Conservation (phyloP, 1,139 yeast genomes). For the Sugiyamaella sp. region DNA sequence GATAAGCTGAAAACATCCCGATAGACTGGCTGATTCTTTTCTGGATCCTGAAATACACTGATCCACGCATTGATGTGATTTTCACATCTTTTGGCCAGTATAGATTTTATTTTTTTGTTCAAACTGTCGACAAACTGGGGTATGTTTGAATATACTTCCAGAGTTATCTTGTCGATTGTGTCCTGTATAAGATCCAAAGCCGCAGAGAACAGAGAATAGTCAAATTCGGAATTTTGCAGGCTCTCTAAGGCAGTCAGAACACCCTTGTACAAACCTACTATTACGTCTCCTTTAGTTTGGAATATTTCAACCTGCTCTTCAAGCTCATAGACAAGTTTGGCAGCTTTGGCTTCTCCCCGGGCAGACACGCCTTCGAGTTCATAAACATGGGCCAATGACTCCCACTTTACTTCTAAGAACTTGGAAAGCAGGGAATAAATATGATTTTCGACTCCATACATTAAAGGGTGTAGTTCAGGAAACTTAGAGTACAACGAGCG, state of each 20-base stretch:
- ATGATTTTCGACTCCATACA: conserved; percentile 46
- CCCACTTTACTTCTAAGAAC: conserved; percentile 56
- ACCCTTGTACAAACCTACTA: conserved; percentile 31
- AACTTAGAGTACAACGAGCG: conserved; percentile 32
- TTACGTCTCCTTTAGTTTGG: conserved; percentile 42
- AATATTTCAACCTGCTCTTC: conserved; percentile 47
- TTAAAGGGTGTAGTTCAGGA: conserved; percentile 48
- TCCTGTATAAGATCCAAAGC: conserved; percentile 47
- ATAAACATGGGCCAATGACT: conserved; percentile 53
- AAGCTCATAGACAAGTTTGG: conserved; percentile 47
- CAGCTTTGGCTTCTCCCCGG: conserved; percentile 47
- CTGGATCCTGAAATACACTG: conserved; percentile 29
- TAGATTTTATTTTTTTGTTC: conserved; percentile 46
- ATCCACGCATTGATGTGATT: conserved; percentile 37
- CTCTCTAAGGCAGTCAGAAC: conserved; percentile 35
- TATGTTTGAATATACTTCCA: conserved; percentile 50
- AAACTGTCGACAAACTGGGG: conserved; percentile 46
- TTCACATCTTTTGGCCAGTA: conserved; percentile 45
- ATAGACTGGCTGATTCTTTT: conserved; percentile 15
- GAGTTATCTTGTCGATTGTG: conserved; percentile 47
- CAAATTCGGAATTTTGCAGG: conserved; percentile 43
- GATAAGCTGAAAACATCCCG: conserved; percentile 8
- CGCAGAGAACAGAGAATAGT: conserved; percentile 29
- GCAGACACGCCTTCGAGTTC: conserved; percentile 42
- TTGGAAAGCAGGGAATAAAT: conserved; percentile 42